Conservation (phyloP, 768 basidiomycete species). For the Psilocybe cubensis region DNA sequence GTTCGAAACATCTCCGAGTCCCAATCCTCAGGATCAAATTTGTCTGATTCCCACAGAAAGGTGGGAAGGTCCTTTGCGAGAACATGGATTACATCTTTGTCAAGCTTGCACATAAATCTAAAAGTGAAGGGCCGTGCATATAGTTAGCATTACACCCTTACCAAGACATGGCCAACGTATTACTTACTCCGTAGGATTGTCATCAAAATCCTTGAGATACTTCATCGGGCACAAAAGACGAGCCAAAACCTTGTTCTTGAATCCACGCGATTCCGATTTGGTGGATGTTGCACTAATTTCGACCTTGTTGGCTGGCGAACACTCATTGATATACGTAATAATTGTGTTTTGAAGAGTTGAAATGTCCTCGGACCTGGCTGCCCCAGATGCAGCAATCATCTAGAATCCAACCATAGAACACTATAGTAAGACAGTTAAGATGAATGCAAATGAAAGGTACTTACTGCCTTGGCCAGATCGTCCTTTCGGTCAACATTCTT, state of each 20-base stretch:
- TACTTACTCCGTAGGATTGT: background rate
- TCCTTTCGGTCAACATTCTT: background rate
- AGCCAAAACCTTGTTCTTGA: background rate
- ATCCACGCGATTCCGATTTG: background rate
- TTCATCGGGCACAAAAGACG: constrained; percentile 1
- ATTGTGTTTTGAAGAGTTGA: background rate
- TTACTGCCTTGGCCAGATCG: too few species aligned
- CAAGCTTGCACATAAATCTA: background rate
- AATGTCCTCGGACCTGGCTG: background rate
- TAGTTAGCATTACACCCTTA: background rate
- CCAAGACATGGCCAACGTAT: too few species aligned
- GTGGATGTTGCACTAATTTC: background rate
- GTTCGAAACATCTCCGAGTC: background rate
- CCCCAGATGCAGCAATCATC: background rate
- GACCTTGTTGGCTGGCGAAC: background rate
- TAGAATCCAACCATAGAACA: background rate
- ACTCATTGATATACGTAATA: background rate
- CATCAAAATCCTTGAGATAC: constrained; percentile 4
- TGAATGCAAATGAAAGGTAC: background rate
- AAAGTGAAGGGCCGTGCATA: background rate
- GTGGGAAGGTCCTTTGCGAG: background rate
- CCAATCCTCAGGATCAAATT: background rate
- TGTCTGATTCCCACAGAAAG: background rate
- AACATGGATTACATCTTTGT: background rate
- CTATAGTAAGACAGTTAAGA: background rate